Conservation (phyloP, 805 yeast species). For the Saccharomyces jurei region DNA sequence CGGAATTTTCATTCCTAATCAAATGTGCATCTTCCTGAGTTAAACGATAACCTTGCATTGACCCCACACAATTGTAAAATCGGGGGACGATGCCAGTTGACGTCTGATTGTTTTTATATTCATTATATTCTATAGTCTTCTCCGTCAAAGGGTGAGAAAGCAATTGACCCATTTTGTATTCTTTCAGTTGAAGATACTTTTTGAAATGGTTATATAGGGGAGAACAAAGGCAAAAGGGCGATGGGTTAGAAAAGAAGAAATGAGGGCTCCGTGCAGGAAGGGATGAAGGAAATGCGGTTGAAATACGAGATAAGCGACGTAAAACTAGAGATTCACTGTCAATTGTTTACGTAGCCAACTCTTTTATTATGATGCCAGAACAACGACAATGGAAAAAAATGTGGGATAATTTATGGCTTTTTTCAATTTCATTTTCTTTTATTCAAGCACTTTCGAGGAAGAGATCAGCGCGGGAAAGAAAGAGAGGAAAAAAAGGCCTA, state of each 20-base stretch:
- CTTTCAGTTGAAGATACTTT: background rate
- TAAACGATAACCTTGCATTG: constrained; percentile 71
- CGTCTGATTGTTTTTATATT: constrained; percentile 16
- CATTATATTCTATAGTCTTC: constrained; percentile 44
- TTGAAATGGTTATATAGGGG: background rate
- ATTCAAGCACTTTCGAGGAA: background rate
- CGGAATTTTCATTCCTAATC: constrained; percentile 40
- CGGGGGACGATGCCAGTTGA: constrained; percentile 24
- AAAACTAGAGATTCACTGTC: background rate
- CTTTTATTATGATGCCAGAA: background rate
- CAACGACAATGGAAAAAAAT: background rate
- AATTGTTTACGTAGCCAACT: background rate
- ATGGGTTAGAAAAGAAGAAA: background rate
- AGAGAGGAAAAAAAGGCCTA: background rate
- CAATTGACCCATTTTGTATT: constrained; percentile 54
- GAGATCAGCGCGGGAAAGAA: background rate
- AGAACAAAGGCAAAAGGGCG: background rate
- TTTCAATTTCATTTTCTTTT: background rate
- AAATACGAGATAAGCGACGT: background rate
- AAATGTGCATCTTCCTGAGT: constrained; percentile 73
- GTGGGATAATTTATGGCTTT: background rate
- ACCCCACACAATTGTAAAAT: constrained; percentile 52
- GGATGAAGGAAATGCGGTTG: background rate
- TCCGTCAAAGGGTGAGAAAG: constrained; percentile 70
- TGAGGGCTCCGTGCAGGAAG: background rate